Evolutionary conservation across 2,329 filamentous ascomycete species (phyloP).

Genomic region (Torrubiella hemipterigena): DNA sequence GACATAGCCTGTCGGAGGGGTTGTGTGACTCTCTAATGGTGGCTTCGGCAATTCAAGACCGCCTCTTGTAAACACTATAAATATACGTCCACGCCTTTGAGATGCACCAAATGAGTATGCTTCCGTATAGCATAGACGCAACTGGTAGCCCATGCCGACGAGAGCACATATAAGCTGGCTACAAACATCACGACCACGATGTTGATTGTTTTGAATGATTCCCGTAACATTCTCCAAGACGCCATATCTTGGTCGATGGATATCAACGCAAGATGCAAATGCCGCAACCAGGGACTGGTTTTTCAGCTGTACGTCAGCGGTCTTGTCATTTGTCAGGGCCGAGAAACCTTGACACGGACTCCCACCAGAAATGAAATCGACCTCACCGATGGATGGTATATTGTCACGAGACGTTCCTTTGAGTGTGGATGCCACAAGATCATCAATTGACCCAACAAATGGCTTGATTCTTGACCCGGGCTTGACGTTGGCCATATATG

Average conservation of each 20-base stretch:
- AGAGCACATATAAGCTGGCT: constrained; percentile 62
- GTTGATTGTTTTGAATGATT: constrained; percentile 41
- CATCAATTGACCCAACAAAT: constrained; percentile 62
- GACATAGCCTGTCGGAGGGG: constrained; percentile 25
- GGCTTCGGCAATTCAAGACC: constrained; percentile 42
- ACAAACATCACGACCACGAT: constrained; percentile 50
- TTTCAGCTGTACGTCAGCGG: constrained; percentile 42
- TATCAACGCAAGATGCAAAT: constrained; percentile 61
- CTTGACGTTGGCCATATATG: constrained; percentile 56
- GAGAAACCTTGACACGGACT: constrained; percentile 74
- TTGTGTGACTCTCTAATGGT: constrained; percentile 51
- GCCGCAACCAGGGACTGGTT: constrained; percentile 71
- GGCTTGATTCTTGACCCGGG: constrained; percentile 30
- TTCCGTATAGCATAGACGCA: constrained; percentile 54
- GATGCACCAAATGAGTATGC: constrained; percentile 56
- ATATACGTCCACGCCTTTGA: constrained; percentile 55
- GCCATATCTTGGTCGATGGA: constrained; percentile 64
- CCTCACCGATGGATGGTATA: constrained; percentile 47
- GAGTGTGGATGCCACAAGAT: constrained; percentile 46
- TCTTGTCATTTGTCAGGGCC: constrained; percentile 43
- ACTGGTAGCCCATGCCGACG: constrained; percentile 68
- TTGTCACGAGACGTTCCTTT: constrained; percentile 29
- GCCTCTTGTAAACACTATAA: constrained; percentile 60
- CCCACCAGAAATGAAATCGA: constrained; percentile 60
- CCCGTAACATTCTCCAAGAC: constrained; percentile 65